phyloP scores from a whole-genome alignment of 1,284 basidiomycete genomes.

The Trametes versicolor region DNA sequence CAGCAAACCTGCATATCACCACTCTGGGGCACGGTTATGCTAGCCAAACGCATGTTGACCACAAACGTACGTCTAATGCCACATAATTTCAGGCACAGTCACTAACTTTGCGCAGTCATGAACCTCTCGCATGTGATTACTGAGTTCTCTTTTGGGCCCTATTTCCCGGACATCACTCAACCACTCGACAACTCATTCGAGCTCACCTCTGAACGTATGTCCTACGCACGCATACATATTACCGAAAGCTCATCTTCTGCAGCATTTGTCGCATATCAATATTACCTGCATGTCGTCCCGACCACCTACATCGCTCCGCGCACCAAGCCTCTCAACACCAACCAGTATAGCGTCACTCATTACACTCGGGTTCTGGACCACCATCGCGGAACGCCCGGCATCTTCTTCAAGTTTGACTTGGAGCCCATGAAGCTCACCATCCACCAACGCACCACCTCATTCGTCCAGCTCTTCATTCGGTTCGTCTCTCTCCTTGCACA shows the following conservation, averaged over 20 bases:
- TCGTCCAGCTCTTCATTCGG: constrained; percentile 87
- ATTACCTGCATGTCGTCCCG: constrained; percentile 95
- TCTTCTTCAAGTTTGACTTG: constrained; percentile 97
- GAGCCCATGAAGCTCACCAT: constrained; percentile 91
- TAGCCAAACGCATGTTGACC: constrained; percentile 88
- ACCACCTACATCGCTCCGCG: constrained; percentile 88
- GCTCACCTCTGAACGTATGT: constrained; percentile 81
- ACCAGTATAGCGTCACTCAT: constrained; percentile 97
- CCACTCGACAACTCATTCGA: constrained; percentile 94
- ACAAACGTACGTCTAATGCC: constrained; percentile 64
- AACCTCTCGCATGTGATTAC: constrained; percentile 96
- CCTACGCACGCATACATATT: constrained; percentile 26
- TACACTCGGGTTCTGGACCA: constrained; percentile 85
- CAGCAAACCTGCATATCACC: constrained; percentile 89
- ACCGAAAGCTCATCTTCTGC: constrained; percentile 6
- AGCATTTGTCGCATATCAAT: constrained; percentile 97
- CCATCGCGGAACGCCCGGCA: constrained; percentile 86
- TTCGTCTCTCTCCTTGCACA: constrained; percentile 45
- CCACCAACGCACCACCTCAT: constrained; percentile 85
- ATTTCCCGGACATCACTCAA: constrained; percentile 96
- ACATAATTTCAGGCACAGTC: background rate
- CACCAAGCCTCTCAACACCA: constrained; percentile 74
- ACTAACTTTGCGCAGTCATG: constrained; percentile 71
- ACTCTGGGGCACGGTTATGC: constrained; percentile 95
- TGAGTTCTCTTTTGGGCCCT: constrained; percentile 96